Conservation (phyloP, 176 grass and related monocot species). For the Olyra latifolia region DNA sequence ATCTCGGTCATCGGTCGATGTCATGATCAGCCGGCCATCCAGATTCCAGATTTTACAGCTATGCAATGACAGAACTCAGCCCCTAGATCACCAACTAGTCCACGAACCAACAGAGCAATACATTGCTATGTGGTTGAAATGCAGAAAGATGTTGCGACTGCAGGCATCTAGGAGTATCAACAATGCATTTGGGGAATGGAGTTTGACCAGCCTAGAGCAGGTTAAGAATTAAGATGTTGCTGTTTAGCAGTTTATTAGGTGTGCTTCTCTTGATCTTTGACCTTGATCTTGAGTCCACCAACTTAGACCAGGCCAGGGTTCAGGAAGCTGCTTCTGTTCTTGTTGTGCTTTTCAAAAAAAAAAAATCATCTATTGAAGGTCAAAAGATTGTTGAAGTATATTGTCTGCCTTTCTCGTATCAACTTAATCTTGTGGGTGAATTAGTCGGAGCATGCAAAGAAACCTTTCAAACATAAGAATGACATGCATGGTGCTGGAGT, state of each 20-base stretch:
- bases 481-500: background rate
- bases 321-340: background rate
- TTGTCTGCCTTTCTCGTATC: too few species aligned
- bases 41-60: background rate
- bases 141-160: constrained; percentile 4
- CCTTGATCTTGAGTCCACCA: background rate
- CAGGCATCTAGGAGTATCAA: background rate
- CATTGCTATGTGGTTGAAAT: background rate
- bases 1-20: background rate
- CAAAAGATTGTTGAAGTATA: too few species aligned
- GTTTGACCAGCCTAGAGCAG: background rate
- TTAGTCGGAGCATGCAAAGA: too few species aligned
- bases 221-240: background rate
- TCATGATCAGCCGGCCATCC: background rate
- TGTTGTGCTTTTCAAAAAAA: background rate
- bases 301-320: background rate
- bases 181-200: background rate
- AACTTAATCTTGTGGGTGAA: too few species aligned
- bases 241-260: background rate
- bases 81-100: background rate
- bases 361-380: background rate
- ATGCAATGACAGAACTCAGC: background rate
- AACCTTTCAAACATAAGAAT: constrained; percentile 5
- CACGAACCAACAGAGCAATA: background rate
- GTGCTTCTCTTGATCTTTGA: background rate